These are phyloP conservation scores for Pythium dissimile DNA, from an alignment of 352 stramenopile genomes.

Conservation along the genomic window DNA sequence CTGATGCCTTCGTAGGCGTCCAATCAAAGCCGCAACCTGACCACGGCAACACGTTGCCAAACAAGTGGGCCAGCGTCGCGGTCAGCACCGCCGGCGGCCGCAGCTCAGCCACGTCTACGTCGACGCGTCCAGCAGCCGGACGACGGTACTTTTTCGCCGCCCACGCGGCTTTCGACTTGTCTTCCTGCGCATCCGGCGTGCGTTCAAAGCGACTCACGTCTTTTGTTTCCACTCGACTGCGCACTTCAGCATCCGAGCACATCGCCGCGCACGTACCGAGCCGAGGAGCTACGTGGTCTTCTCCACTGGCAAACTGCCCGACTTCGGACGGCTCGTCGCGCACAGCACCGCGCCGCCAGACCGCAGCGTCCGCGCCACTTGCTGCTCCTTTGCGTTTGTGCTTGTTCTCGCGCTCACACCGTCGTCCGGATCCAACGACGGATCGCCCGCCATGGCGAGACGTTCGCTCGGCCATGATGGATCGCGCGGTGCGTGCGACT, in stretches of 20 bases:
- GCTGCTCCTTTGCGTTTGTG: neutral
- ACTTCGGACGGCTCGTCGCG: no score
- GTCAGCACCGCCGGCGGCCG: constrained; percentile 9
- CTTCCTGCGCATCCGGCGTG: neutral
- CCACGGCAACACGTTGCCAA: constrained; percentile 11
- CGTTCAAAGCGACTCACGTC: constrained; percentile 26
- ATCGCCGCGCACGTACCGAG: neutral
- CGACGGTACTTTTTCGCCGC: constrained; percentile 28
- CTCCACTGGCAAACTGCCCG: no score
- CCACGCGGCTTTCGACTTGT: neutral
- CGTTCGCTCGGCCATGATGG: neutral
- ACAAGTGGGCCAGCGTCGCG: constrained; percentile 16
- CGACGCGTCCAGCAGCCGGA: constrained; percentile 19
- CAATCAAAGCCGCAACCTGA: constrained; percentile 20
- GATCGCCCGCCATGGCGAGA: neutral
- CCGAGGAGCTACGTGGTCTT: no score
- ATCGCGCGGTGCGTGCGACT: no score
- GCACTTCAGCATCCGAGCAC: neutral
- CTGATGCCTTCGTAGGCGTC: neutral
- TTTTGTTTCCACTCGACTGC: neutral
- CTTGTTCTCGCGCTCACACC: neutral
- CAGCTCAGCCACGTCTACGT: constrained; percentile 14
- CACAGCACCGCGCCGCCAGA: neutral
- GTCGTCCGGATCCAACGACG: neutral
- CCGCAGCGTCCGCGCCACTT: neutral